Base-by-base conservation (phyloP, 371 early-diverging fungal genomes). In the Actinomucor elegans region DNA sequence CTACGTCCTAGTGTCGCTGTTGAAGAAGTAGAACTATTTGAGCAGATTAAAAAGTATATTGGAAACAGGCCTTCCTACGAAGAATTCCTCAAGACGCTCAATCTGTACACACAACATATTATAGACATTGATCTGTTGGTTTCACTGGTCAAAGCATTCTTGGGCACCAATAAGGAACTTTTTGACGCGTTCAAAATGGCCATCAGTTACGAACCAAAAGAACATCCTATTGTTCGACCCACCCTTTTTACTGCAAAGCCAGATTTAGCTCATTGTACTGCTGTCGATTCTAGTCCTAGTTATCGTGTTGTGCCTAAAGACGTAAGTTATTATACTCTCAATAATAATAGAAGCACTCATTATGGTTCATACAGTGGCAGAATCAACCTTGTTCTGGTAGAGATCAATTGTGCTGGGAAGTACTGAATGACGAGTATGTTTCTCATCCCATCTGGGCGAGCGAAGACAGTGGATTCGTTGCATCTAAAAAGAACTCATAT, bases 81-180 rank as follows among this genome's bases (percentile, higher is more conserved):
- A 64, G 98, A 98, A 66, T 99, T 99, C 68, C 77, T 99, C 38
- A 98, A 96, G 69, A 73, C 93, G 2, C 71, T 99, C 29, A 97
- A 98, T 59, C 73, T 96, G 29, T 99, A 88, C 71, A 94, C 91
- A 57, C 96, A 98, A 63, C 92, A 94, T 64, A 87, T 96, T 31
- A 77, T 99, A 52, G 91, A 90, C 45, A 79, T 83, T 15, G 85
- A 87, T 55, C 80, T 75, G 11, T 80, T 92, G 21, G 89, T 92
- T 17, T 89, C 87, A 37, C 85, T 82, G 15, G 93, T 86, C 4
- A 83, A 83, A 63, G 80, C 78, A 12, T 97, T 90, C 58, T 80
- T 92, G 52, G 77, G 75, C 18, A 69, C 61, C 12, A 74, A 83
- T 26, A 79, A 76, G 29, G 93, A 94, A 12, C 73, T 96, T 29